phyloP scores from a whole-genome alignment of 1,284 basidiomycete genomes.

The Stereum hirsutum region DNA sequence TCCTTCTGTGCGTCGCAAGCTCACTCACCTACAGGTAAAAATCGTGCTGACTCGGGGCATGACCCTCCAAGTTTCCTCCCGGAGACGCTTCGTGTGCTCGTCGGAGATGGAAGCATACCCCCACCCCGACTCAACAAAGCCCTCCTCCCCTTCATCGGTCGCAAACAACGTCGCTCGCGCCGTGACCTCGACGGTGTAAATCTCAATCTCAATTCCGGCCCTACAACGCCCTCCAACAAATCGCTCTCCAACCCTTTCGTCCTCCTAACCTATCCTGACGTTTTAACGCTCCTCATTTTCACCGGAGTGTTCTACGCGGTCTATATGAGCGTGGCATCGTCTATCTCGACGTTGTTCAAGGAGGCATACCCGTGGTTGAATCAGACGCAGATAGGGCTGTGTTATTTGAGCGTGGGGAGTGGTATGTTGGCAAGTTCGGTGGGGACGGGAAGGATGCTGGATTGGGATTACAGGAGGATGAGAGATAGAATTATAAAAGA shows the following conservation, averaged over 20 bases:
- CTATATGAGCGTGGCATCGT: constrained; percentile 57
- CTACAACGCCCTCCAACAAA: constrained; percentile 9
- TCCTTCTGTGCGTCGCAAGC: constrained; percentile 44
- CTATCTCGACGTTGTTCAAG: constrained; percentile 56
- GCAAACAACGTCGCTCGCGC: no score
- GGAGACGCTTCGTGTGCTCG: constrained; percentile 42
- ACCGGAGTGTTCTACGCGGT: constrained; percentile 51
- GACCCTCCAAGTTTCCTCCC: constrained; percentile 28
- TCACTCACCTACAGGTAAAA: no score
- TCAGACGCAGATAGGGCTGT: constrained; percentile 59
- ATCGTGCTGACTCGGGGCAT: neutral
- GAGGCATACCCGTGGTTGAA: constrained; percentile 48
- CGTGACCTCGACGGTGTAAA: no score
- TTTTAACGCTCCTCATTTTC: constrained; percentile 52
- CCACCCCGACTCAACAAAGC: constrained; percentile 40
- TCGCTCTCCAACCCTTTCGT: constrained; percentile 47
- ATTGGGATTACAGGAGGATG: constrained; percentile 41
- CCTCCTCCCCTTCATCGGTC: constrained; percentile 45
- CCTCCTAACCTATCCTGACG: constrained; percentile 49
- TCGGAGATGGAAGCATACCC: constrained; percentile 48
- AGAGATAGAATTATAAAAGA: constrained; percentile 21
- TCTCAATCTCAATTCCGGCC: no score
- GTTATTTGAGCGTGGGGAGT: constrained; percentile 61
- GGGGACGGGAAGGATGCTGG: constrained; percentile 41
- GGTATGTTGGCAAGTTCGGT: constrained; percentile 43